Base-by-base conservation (phyloP, 2,329 filamentous ascomycete species). In the Calonectria multiphialidica region DNA sequence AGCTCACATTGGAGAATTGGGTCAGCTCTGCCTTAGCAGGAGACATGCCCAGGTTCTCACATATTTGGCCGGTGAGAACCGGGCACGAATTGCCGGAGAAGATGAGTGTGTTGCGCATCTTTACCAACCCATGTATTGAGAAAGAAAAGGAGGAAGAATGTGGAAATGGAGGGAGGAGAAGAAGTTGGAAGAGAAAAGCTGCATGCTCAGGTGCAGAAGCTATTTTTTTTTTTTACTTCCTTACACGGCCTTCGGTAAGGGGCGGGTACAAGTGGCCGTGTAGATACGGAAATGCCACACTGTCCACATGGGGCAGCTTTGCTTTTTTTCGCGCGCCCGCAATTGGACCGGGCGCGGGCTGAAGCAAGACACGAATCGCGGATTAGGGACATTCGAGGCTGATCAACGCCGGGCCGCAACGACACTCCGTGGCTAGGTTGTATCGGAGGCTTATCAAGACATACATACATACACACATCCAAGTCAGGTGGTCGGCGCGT, bases 51-150 rank as follows among this genome's bases (percentile, higher is more conserved):
- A 93, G 84, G 79, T 92, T 93, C 83, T 90, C 89, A 83, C 91
- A 93, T 88, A 93, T 93, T 79, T 92, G 90, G 71, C 84, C 86
- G 21, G 91, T 91, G 81, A 93, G 89, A 72, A 86, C 87, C 73
- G 91, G 91, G 86, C 91, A 93, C 66, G 91, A 93, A 74, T 90
- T 91, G 86, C 91, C 91, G 79, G 91, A 88, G 81, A 93, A 93
- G 77, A 93, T 91, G 79, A 93, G 86, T 68, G 91, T 93, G 81
- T 91, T 91, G 80, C 91, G 88, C 90, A 92, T 92, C 77, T 80
- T 84, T 80, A 70, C 73, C 74, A 73, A 80, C 75, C 77, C 79
- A 78, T 80, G 68, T 66, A 80, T 62, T 61, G 72, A 73, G 65
- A 66, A 77, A 76, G 72, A 74, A 68, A 78, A 70, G 75, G 77